These are phyloP conservation scores for Pseudofabraea citricarpa DNA, from an alignment of 2,329 filamentous ascomycete genomes.

Conservation along the genomic window DNA sequence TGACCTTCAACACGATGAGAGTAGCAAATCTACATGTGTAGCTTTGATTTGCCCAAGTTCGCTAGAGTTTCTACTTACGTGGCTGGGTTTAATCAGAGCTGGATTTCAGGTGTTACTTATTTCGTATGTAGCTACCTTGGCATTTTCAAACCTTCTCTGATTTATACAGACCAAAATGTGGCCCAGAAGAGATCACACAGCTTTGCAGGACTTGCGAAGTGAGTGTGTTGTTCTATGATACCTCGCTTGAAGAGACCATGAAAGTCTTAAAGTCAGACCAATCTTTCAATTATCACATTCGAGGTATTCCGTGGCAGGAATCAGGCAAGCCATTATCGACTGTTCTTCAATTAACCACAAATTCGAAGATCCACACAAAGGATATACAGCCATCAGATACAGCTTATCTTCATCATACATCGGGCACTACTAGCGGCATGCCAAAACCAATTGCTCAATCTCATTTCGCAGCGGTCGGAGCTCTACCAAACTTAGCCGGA, in stretches of 20 bases:
- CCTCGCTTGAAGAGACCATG: slow-evolving; percentile 11
- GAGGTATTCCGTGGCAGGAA: slow-evolving; percentile 8
- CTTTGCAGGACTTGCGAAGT: slow-evolving; percentile 44
- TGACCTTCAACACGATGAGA: not conserved
- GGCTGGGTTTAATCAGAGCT: slow-evolving; percentile 53
- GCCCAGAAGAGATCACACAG: slow-evolving; percentile 41
- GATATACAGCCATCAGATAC: slow-evolving; percentile 27
- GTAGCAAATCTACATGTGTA: slow-evolving; percentile 25
- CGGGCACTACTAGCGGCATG: slow-evolving; percentile 57
- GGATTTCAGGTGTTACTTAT: slow-evolving; percentile 52
- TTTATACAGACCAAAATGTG: slow-evolving; percentile 38
- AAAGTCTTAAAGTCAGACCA: slow-evolving; percentile 8
- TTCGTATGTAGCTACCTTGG: slow-evolving; percentile 34
- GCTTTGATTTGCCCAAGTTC: slow-evolving; percentile 54
- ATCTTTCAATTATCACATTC: slow-evolving; percentile 10
- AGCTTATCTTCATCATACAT: slow-evolving; percentile 59
- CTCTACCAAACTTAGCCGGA: slow-evolving; percentile 42
- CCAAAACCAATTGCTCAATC: slow-evolving; percentile 59
- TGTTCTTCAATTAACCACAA: not conserved
- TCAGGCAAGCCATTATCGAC: not conserved
- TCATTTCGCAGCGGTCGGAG: slow-evolving; percentile 49
- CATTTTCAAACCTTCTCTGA: slow-evolving; percentile 5
- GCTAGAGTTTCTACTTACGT: slow-evolving; percentile 51
- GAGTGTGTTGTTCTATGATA: slow-evolving; percentile 40
- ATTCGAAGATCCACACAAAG: slow-evolving; percentile 1